phyloP scores from a whole-genome alignment of 2,329 filamentous ascomycete genomes.

The Pyricularia pennisetigena region DNA sequence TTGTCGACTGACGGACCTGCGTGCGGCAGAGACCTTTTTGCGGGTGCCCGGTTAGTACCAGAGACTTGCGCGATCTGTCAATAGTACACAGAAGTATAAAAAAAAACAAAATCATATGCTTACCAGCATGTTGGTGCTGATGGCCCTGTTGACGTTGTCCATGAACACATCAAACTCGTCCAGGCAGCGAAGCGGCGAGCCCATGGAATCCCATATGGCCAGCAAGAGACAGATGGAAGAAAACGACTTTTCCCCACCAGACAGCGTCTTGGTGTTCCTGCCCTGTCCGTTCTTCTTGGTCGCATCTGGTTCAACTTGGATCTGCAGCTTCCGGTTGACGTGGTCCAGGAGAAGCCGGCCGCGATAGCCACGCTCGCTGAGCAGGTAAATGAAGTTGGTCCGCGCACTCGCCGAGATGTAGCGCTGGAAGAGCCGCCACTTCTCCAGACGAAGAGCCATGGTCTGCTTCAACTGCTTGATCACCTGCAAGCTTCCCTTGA shows the following conservation, averaged over 20 bases:
- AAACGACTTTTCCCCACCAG: slow-evolving; percentile 95
- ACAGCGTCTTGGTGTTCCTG: slow-evolving; percentile 82
- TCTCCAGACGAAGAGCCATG: slow-evolving; percentile 57
- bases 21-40: slow-evolving; percentile 65
- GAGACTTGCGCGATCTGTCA: neutral
- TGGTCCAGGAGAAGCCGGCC: slow-evolving; percentile 76
- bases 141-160: slow-evolving; percentile 91
- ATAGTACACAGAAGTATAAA: slow-evolving; percentile 22
- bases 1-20: slow-evolving; percentile 79
- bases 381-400: slow-evolving; percentile 76
- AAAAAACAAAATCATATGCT: neutral
- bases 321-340: slow-evolving; percentile 58
- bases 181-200: slow-evolving; percentile 84
- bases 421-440: slow-evolving; percentile 75
- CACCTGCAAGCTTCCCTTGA: slow-evolving; percentile 31
- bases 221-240: slow-evolving; percentile 91
- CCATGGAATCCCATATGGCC: slow-evolving; percentile 96
- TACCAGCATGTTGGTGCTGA: slow-evolving; percentile 89
- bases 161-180: slow-evolving; percentile 99
- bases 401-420: slow-evolving; percentile 80
- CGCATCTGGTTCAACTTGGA: slow-evolving; percentile 64
- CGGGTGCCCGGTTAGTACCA: neutral
- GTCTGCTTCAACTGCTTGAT: slow-evolving; percentile 41
- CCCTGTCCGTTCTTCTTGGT: slow-evolving; percentile 61
- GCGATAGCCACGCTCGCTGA: slow-evolving; percentile 82